Evolutionary conservation across 2,329 filamentous ascomycete genomes (phyloP).

Genomic region (Penicillium brevicompactum): DNA sequence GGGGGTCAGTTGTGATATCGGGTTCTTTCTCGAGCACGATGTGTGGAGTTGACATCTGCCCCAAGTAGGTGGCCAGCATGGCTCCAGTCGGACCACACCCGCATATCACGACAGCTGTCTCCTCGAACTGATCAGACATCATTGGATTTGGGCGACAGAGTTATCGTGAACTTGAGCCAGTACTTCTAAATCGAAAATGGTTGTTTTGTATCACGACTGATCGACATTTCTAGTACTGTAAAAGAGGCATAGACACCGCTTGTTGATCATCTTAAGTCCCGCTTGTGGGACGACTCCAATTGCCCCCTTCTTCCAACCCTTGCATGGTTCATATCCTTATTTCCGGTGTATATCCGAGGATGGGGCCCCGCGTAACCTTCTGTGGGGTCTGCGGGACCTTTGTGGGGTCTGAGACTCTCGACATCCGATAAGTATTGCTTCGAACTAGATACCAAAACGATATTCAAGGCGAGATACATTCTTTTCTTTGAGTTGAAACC

Average conservation of each 20-base stretch:
- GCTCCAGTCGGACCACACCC: conserved; percentile 39
- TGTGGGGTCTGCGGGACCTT: neutral
- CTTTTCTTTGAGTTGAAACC: too few relatives aligned
- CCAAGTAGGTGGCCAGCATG: conserved; percentile 31
- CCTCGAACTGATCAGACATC: conserved; percentile 12
- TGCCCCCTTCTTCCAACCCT: neutral
- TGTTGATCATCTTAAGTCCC: neutral
- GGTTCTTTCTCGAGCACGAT: conserved; percentile 33
- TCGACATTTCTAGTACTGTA: neutral
- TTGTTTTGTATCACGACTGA: neutral
- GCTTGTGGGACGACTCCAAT: neutral
- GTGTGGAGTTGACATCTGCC: conserved; percentile 24
- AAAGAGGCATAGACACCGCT: neutral
- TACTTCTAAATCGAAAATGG: too few relatives aligned
- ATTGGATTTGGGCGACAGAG: neutral
- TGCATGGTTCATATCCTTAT: neutral
- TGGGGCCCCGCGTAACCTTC: neutral
- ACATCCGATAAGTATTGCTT: neutral
- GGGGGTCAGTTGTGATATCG: conserved; percentile 35
- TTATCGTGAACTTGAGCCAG: too few relatives aligned
- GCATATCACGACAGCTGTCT: conserved; percentile 35
- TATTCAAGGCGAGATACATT: neutral
- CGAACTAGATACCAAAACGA: neutral
- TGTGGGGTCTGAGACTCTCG: neutral
- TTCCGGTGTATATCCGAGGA: neutral